phyloP scores from a whole-genome alignment of 2,329 filamentous ascomycete species.

The Coniochaeta sp. region DNA sequence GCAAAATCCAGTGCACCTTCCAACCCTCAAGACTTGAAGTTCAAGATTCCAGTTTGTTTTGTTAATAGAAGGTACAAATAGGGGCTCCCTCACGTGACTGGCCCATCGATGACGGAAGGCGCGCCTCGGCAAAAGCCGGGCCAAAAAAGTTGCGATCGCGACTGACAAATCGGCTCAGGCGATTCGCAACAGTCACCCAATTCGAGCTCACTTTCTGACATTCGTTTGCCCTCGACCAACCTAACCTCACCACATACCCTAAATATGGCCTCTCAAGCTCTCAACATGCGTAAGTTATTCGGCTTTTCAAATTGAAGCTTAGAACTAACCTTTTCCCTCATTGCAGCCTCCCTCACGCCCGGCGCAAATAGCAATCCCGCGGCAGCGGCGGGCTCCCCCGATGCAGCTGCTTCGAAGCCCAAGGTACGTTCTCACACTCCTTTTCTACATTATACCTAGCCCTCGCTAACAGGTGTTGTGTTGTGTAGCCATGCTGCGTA shows the following conservation, averaged over 20 bases:
- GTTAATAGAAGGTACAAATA: background rate
- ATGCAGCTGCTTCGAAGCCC: conserved; percentile 25
- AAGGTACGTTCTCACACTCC: conserved; percentile 27
- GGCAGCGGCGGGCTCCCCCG: conserved; percentile 13
- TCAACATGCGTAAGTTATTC: background rate
- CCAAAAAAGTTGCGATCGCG: conserved; percentile 1
- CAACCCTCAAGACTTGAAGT: no score
- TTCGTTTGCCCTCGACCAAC: background rate
- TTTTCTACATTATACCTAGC: background rate
- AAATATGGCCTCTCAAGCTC: conserved; percentile 2
- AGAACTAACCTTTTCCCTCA: background rate
- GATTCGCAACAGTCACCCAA: background rate
- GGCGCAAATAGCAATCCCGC: conserved; percentile 20
- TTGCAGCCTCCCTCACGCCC: conserved; percentile 3
- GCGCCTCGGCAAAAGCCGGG: background rate
- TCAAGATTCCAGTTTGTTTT: background rate
- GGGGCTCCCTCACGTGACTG: conserved; percentile 7
- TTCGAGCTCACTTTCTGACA: background rate
- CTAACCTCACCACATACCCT: background rate
- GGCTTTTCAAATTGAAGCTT: background rate
- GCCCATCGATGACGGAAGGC: background rate
- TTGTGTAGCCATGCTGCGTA: conserved; percentile 80
- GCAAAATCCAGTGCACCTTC: no score
- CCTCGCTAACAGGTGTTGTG: conserved; percentile 2
- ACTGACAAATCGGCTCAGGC: conserved; percentile 4